Conservation (phyloP, 257 asterid species). For the Solanum stenotomum region DNA sequence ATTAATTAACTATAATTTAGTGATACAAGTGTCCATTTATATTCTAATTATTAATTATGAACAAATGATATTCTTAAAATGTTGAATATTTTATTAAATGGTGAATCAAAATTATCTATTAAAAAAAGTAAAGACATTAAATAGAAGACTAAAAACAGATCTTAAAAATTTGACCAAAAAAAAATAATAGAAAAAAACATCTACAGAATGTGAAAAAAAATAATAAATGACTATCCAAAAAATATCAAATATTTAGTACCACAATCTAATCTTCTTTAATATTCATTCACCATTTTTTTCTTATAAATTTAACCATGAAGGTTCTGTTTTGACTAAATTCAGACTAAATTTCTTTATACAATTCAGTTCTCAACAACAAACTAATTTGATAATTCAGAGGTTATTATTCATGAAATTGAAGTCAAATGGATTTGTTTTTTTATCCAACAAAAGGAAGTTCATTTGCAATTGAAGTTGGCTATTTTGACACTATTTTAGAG, state of each 20-base stretch:
- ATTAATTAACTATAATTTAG: not conserved
- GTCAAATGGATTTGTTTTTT: conserved; percentile 48
- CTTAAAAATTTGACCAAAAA: not conserved
- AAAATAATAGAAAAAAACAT: not conserved
- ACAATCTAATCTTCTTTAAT: not conserved
- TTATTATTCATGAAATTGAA: not conserved
- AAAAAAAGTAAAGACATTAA: not conserved
- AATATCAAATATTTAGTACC: not conserved
- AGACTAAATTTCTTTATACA: not conserved
- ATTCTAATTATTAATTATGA: not conserved
- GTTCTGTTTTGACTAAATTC: not conserved
- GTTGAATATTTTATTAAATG: not conserved
- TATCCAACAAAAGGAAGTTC: conserved; percentile 25
- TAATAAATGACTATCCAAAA: not conserved
- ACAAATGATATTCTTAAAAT: not conserved
- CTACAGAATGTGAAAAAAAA: not conserved
- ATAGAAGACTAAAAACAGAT: not conserved
- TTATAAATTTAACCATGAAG: not conserved
- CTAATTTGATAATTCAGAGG: not conserved
- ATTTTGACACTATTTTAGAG: conserved; percentile 49
- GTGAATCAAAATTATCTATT: not conserved
- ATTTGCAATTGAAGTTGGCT: conserved; percentile 53
- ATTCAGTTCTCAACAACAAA: not conserved
- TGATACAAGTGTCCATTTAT: not conserved
- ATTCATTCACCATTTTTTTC: not conserved